Percentiles rank a stretch among this genome's conserved stretches.
These are phyloP conservation scores for Casuarina cunninghamiana DNA, from an alignment of 306 rosid species.

Conservation along the genomic window DNA sequence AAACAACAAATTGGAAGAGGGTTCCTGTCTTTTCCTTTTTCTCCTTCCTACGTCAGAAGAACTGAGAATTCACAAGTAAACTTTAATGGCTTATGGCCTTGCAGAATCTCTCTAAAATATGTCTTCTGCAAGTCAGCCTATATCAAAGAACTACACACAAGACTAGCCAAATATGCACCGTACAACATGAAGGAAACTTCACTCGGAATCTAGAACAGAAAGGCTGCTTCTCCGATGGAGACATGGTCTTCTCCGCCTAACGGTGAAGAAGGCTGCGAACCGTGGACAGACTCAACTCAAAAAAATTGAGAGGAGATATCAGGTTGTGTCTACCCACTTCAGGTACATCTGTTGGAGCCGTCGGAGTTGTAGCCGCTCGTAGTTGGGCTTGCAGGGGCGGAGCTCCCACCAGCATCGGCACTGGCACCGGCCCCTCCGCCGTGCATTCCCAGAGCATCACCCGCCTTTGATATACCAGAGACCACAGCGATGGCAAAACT, in stretches of 20 bases:
- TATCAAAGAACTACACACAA: neutral
- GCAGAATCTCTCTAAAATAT: neutral
- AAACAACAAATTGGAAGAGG: neutral
- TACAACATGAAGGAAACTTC: neutral
- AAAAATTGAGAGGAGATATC: too few species aligned
- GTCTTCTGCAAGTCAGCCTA: neutral
- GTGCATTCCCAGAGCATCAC: constrained; percentile 1
- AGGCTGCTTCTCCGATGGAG: too few species aligned
- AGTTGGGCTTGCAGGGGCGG: constrained; percentile 32
- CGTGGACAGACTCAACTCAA: too few species aligned
- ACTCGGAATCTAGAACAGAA: neutral
- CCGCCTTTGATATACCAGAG: constrained; percentile 16
- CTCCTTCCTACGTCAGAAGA: neutral
- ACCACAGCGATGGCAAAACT: constrained; percentile 25
- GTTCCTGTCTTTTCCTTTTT: neutral
- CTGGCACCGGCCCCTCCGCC: neutral
- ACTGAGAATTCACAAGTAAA: neutral
- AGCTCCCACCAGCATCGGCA: constrained; percentile 12
- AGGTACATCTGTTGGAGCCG: neutral
- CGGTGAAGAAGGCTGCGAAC: too few species aligned
- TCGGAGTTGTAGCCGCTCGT: constrained; percentile 34
- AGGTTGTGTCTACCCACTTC: neutral
- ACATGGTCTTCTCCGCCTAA: too few species aligned
- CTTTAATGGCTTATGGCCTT: neutral
- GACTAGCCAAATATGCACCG: neutral